Evolutionary conservation across 1,139 yeast genomes (phyloP).

Genomic region (Kazachstania sp.): DNA sequence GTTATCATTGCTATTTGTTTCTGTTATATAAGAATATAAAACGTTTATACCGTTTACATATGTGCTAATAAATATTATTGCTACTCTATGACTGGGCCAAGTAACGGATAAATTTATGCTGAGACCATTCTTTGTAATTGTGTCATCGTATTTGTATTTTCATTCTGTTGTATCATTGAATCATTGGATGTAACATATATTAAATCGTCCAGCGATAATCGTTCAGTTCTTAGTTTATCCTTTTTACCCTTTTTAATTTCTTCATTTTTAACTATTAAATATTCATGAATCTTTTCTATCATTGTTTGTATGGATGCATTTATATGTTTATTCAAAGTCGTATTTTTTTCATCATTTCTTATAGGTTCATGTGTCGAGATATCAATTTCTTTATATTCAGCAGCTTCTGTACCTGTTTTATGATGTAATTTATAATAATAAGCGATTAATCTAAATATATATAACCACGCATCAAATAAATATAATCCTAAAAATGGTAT

Average conservation of each 20-base stretch:
- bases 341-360: background rate
- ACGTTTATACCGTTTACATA: no score
- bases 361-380: background rate
- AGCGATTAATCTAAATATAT: background rate
- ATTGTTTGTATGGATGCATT: background rate
- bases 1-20: no score
- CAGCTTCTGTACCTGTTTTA: no score
- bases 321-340: background rate
- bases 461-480: background rate
- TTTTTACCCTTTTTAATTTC: background rate
- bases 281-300: constrained; percentile 1
- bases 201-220: background rate
- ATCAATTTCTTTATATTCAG: background rate
- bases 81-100: no score
- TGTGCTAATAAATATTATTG: no score
- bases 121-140: background rate
- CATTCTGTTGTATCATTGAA: background rate
- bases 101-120: no score
- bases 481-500: constrained; percentile 1
- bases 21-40: no score
- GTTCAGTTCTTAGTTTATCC: no score
- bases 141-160: background rate
- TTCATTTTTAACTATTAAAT: background rate
- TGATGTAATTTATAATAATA: background rate
- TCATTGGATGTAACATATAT: background rate